These are phyloP conservation scores for Gonapodya prolifera DNA, from an alignment of 192 early-diverging fungal species.

Conservation along the genomic window DNA sequence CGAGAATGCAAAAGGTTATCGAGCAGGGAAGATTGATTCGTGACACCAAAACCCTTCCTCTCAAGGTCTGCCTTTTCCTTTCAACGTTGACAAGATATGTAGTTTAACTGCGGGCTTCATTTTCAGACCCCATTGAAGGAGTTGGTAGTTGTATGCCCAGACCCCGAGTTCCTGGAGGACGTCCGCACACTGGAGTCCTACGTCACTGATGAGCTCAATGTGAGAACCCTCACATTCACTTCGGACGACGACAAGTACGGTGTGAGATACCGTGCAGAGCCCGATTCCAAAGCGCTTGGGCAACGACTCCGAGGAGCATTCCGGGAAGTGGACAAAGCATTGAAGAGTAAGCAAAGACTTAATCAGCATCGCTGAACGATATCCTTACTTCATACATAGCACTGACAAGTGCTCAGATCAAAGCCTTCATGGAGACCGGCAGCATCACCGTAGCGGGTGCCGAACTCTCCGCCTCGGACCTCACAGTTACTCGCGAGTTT, in stretches of 20 bases:
- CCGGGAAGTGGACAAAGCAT: constrained; percentile 71
- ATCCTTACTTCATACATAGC: neutral
- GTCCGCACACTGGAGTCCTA: constrained; percentile 71
- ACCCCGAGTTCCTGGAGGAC: constrained; percentile 78
- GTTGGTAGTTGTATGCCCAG: constrained; percentile 80
- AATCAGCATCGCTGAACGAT: too few relatives aligned
- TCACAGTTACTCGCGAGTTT: constrained; percentile 73
- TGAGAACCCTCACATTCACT: constrained; percentile 76
- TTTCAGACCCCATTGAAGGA: constrained; percentile 72
- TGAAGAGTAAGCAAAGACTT: constrained; percentile 23
- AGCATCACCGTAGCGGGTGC: constrained; percentile 68
- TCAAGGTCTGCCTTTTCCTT: constrained; percentile 72
- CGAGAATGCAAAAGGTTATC: constrained; percentile 93
- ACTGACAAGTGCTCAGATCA: constrained; percentile 14
- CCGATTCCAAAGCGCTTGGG: constrained; percentile 82
- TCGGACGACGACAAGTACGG: constrained; percentile 83
- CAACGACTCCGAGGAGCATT: constrained; percentile 81
- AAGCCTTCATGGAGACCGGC: constrained; percentile 57
- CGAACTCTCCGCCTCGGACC: constrained; percentile 63
- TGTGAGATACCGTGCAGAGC: constrained; percentile 83
- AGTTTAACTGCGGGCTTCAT: neutral
- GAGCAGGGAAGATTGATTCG: constrained; percentile 84
- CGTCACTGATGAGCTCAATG: constrained; percentile 86
- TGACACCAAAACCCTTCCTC: constrained; percentile 78
- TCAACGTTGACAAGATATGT: constrained; percentile 8